Evolutionary conservation across 2,329 filamentous ascomycete genomes (phyloP).

Genomic region (Epichloe amarillans): DNA sequence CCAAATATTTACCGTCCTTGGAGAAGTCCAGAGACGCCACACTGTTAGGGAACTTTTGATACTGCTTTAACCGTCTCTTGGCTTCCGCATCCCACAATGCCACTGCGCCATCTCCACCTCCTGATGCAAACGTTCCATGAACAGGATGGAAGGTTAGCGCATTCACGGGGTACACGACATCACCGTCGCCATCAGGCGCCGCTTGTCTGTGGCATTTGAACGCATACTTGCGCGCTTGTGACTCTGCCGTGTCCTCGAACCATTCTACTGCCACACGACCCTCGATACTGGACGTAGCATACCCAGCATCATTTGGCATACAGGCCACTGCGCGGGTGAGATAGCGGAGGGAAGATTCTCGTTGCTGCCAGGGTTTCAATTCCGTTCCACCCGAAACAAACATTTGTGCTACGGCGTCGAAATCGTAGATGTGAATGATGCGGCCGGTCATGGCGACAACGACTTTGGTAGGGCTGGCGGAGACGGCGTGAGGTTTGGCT

Average conservation of each 20-base stretch:
- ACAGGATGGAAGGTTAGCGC: constrained; percentile 77
- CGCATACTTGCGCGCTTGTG: constrained; percentile 87
- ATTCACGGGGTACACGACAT: constrained; percentile 86
- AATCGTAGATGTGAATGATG: constrained; percentile 88
- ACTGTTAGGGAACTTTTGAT: constrained; percentile 69
- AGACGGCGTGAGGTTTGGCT: constrained; percentile 80
- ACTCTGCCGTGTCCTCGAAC: constrained; percentile 82
- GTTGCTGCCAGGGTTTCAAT: constrained; percentile 76
- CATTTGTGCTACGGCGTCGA: constrained; percentile 49
- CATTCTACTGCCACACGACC: constrained; percentile 93
- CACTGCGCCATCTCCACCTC: constrained; percentile 83
- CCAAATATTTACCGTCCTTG: constrained; percentile 61
- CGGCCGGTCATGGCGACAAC: constrained; percentile 94
- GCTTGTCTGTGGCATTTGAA: constrained; percentile 95
- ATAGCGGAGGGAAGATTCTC: constrained; percentile 91
- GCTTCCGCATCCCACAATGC: constrained; percentile 85
- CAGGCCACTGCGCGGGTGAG: constrained; percentile 87
- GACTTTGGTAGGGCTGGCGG: constrained; percentile 63
- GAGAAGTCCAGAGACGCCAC: constrained; percentile 70
- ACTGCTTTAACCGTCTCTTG: constrained; percentile 80
- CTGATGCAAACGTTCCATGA: constrained; percentile 74
- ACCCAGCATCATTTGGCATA: constrained; percentile 93
- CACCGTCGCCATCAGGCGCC: constrained; percentile 46
- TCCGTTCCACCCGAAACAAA: constrained; percentile 31
- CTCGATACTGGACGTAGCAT: constrained; percentile 85